Conservation (phyloP, 2,329 filamentous ascomycete genomes). For the Polychaeton citri region DNA sequence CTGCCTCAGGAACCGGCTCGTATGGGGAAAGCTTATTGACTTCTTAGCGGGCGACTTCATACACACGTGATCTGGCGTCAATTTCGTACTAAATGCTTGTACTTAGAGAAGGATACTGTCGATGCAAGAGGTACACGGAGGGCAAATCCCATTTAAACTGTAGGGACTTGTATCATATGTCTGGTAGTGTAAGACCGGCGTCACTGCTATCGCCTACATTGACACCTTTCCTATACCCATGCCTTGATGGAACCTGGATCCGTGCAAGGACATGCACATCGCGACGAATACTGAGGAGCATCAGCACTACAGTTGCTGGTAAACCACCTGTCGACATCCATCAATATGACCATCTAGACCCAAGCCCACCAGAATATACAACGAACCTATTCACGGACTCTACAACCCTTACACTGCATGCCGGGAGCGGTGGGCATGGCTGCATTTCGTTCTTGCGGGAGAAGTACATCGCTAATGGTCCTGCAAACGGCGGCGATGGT, state of each 20-base stretch:
- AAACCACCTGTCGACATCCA: constrained; percentile 8
- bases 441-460: constrained; percentile 92
- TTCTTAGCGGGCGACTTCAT: no score
- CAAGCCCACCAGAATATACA: constrained; percentile 70
- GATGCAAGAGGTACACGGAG: no score
- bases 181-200: constrained; percentile 1
- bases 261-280: not conserved
- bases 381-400: constrained; percentile 76
- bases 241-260: constrained; percentile 17
- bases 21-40: no score
- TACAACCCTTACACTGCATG: constrained; percentile 61
- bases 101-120: no score
- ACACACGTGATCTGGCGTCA: no score
- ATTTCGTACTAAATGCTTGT: no score
- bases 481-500: constrained; percentile 88
- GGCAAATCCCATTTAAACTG: no score
- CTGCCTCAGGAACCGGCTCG: no score
- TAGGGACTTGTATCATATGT: not conserved
- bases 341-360: constrained; percentile 51
- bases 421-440: constrained; percentile 74
- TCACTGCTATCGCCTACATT: constrained; percentile 22
- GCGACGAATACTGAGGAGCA: not conserved
- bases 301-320: not conserved
- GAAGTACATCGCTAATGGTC: constrained; percentile 76
- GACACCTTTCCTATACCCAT: constrained; percentile 34